A percentile compares a stretch with the other conserved stretches of the same genome.
Evolutionary conservation across 2,329 filamentous ascomycete species (phyloP).

Genomic region (Nemania sp.): DNA sequence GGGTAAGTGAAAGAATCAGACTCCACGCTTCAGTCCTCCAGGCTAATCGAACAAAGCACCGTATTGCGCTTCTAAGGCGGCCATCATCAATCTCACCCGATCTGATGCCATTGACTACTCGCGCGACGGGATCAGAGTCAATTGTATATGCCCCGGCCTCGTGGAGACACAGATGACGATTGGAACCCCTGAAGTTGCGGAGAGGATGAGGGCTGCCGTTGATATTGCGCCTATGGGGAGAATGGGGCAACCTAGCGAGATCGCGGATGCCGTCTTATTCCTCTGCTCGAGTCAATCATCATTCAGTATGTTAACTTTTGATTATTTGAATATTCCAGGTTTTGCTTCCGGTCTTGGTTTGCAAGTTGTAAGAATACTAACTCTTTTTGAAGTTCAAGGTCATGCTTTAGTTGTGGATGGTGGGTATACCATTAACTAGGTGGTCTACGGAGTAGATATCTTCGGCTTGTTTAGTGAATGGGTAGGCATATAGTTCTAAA

Average conservation of each 20-base stretch:
- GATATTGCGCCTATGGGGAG: conserved; percentile 52
- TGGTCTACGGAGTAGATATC: background rate
- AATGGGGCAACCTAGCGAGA: conserved; percentile 54
- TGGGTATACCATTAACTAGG: conserved; percentile 53
- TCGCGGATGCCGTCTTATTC: conserved; percentile 54
- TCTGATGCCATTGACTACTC: conserved; percentile 62
- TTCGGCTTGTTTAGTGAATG: too few relatives aligned
- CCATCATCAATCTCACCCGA: conserved; percentile 60
- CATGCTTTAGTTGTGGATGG: conserved; percentile 57
- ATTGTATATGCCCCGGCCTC: conserved; percentile 47
- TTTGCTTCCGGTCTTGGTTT: too few relatives aligned
- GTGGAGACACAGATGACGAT: conserved; percentile 53
- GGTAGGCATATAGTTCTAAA: too few relatives aligned
- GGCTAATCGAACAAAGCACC: conserved; percentile 44
- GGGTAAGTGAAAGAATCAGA: conserved; percentile 39
- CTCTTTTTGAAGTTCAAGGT: conserved; percentile 44
- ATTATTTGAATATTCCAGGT: too few relatives aligned
- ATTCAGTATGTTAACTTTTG: conserved; percentile 39
- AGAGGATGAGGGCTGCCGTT: conserved; percentile 2
- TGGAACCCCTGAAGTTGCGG: conserved; percentile 30
- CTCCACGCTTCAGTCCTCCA: background rate
- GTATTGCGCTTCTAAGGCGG: conserved; percentile 62
- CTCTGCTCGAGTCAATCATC: conserved; percentile 52
- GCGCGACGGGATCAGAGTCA: conserved; percentile 43
- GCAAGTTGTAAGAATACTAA: background rate